phyloP scores from a whole-genome alignment of 306 rosid genomes.

The Urtica urens region DNA sequence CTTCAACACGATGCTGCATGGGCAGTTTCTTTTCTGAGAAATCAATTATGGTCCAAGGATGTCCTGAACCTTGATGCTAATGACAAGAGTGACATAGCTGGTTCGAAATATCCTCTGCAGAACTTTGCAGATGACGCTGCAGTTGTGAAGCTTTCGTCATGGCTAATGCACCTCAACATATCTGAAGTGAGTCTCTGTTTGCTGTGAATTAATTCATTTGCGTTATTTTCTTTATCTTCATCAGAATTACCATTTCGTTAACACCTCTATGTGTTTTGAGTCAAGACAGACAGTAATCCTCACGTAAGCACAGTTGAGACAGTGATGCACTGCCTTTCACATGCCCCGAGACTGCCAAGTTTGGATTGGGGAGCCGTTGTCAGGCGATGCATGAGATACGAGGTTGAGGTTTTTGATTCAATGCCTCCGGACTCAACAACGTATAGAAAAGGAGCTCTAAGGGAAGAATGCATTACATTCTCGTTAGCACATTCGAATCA shows the following conservation, averaged over 20 bases:
- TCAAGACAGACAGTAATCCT: conserved; percentile 36
- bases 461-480: conserved; percentile 66
- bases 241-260: conserved; percentile 2
- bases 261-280: conserved; percentile 14
- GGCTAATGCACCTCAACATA: conserved; percentile 60
- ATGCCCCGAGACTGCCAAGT: conserved; percentile 83
- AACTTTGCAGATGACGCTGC: conserved; percentile 58
- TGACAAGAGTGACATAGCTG: conserved; percentile 23
- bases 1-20: conserved; percentile 81
- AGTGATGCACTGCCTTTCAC: conserved; percentile 69
- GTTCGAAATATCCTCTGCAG: conserved; percentile 42
- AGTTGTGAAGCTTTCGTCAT: conserved; percentile 50
- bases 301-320: conserved; percentile 33
- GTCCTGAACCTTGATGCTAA: conserved; percentile 24
- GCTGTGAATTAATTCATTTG: too few relatives aligned
- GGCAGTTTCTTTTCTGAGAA: conserved; percentile 65
- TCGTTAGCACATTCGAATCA: conserved; percentile 79
- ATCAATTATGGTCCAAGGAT: conserved; percentile 55
- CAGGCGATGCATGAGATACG: conserved; percentile 85
- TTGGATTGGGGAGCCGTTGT: conserved; percentile 79
- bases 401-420: conserved; percentile 33
- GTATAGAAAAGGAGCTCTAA: conserved; percentile 40
- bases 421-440: conserved; percentile 26
- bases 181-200: conserved; percentile 31
- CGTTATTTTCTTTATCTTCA: neutral